Conservation (phyloP, 2,329 filamentous ascomycete genomes). For the Colletotrichum musae region DNA sequence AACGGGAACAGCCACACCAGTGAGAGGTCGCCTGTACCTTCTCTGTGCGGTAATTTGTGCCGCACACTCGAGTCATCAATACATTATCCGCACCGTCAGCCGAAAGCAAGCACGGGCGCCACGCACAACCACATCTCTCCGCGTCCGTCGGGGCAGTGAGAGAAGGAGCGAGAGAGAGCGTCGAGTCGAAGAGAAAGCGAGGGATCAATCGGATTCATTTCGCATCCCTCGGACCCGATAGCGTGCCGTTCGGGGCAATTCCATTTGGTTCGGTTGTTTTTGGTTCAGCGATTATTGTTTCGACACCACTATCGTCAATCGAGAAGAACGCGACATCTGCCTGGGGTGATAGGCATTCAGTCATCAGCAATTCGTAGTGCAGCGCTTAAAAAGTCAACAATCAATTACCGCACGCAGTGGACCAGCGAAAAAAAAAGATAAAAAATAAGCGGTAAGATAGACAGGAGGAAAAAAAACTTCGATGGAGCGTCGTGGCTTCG, state of each 20-base stretch:
- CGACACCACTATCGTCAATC: background rate
- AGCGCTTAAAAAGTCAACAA: too few species aligned
- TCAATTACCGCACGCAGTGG: too few species aligned
- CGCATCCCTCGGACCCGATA: constrained; percentile 3
- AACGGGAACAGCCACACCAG: constrained; percentile 35
- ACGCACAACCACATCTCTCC: constrained; percentile 20
- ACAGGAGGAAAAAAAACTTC: background rate
- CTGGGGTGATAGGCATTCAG: background rate
- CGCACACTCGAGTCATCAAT: background rate
- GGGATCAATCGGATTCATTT: background rate
- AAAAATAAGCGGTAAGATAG: background rate
- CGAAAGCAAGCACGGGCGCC: constrained; percentile 21
- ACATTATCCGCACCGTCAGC: background rate
- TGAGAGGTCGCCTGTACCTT: background rate
- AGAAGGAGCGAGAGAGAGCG: too few species aligned
- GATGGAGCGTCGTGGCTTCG: constrained; percentile 23
- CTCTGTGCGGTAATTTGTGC: background rate
- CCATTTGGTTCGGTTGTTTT: background rate
- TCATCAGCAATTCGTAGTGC: too few species aligned
- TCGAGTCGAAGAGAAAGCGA: too few species aligned
- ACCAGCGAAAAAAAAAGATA: too few species aligned
- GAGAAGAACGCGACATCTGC: background rate
- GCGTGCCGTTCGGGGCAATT: background rate
- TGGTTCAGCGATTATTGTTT: too few species aligned
- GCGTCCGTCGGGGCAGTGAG: constrained; percentile 24